Conservation (phyloP, 441 rosid species). For the Erodium trifolium region DNA sequence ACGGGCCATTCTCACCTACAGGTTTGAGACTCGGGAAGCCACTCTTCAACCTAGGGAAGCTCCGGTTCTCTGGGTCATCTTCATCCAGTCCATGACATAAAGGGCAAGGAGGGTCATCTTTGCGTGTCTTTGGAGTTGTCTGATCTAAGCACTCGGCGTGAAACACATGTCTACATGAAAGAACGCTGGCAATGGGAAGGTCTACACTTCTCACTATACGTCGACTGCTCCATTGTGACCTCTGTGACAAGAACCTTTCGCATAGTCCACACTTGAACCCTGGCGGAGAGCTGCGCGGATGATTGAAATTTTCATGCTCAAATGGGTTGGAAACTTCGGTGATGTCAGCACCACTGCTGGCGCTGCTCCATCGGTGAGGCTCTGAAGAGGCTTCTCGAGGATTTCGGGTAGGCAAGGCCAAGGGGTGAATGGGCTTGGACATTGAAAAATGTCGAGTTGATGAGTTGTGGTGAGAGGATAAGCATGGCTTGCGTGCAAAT, state of each 20-base stretch:
- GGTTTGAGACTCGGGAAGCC: slow-evolving; percentile 33
- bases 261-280: slow-evolving; percentile 47
- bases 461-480: slow-evolving; percentile 35
- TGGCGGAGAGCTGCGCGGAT: slow-evolving; percentile 21
- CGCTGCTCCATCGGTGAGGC: slow-evolving; percentile 35
- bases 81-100: slow-evolving; percentile 33
- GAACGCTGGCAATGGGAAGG: slow-evolving; percentile 52
- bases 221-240: slow-evolving; percentile 50
- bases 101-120: slow-evolving; percentile 53
- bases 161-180: slow-evolving; percentile 46
- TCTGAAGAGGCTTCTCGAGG: slow-evolving; percentile 29
- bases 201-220: slow-evolving; percentile 46
- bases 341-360: slow-evolving; percentile 40
- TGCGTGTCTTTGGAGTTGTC: slow-evolving; percentile 32
- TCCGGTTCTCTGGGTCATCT: slow-evolving; percentile 24
- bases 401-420: slow-evolving; percentile 29
- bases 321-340: slow-evolving; percentile 41
- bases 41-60: slow-evolving; percentile 22
- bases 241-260: slow-evolving; percentile 41
- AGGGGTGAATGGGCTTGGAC: slow-evolving; percentile 55
- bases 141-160: slow-evolving; percentile 64
- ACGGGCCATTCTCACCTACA: slow-evolving; percentile 33
- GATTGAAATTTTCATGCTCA: slow-evolving; percentile 35
- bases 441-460: slow-evolving; percentile 36
- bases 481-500: slow-evolving; percentile 28